These are phyloP conservation scores for Chenopodium suecicum DNA, from an alignment of 148 eudicot species.

Conservation along the genomic window DNA sequence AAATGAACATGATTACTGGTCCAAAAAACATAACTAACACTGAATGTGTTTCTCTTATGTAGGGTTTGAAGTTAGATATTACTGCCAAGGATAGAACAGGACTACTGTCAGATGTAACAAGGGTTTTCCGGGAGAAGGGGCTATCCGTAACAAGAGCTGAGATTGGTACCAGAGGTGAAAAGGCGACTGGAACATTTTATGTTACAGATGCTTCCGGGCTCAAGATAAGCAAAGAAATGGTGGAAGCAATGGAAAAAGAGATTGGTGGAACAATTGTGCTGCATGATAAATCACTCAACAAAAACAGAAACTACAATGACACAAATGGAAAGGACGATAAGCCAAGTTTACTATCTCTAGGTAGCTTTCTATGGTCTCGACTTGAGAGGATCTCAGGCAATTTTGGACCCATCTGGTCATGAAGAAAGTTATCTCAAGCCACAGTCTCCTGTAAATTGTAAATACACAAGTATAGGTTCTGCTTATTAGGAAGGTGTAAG, in stretches of 20 bases:
- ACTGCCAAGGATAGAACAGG: conserved; percentile 56
- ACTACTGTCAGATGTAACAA: conserved; percentile 65
- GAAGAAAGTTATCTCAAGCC: background rate
- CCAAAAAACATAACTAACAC: background rate
- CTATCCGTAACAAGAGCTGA: conserved; percentile 71
- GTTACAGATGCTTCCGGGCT: conserved; percentile 53
- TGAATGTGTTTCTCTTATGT: background rate
- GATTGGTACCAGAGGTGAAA: conserved; percentile 51
- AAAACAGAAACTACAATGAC: background rate
- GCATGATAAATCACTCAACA: conserved; percentile 26
- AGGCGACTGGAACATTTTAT: conserved; percentile 66
- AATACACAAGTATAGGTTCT: background rate
- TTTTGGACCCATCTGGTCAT: conserved; percentile 22
- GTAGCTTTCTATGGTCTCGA: conserved; percentile 35
- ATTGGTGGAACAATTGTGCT: conserved; percentile 43
- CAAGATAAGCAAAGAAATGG: conserved; percentile 31
- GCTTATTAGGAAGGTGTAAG: background rate
- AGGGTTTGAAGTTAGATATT: conserved; percentile 76
- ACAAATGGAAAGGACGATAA: conserved; percentile 13
- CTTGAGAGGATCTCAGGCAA: conserved; percentile 26
- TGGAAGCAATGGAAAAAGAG: conserved; percentile 47
- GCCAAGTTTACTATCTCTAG: conserved; percentile 20
- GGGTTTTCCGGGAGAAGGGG: conserved; percentile 67
- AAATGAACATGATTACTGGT: background rate
- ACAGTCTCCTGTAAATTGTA: background rate